These are phyloP conservation scores for Pholiota microspora DNA, from an alignment of 768 basidiomycete species.

Conservation along the genomic window DNA sequence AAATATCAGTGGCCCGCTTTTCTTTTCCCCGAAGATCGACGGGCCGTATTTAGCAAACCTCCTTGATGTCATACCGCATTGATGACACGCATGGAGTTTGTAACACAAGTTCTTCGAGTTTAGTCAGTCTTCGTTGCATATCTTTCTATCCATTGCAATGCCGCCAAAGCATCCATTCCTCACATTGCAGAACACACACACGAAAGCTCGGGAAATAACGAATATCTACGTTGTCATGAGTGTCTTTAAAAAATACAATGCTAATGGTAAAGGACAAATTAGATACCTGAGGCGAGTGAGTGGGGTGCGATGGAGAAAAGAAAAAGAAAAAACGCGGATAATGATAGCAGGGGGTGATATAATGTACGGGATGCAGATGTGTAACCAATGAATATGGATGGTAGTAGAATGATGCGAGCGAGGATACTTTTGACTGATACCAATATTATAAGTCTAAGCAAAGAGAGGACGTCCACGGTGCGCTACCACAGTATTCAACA, in stretches of 20 bases:
- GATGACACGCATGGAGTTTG: too few relatives aligned
- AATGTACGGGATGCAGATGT: constrained; percentile 6
- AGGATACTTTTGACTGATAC: constrained; percentile 30
- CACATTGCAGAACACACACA: background rate
- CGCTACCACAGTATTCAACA: constrained; percentile 7
- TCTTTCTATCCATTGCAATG: too few relatives aligned
- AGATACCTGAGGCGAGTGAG: constrained; percentile 10
- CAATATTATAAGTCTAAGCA: constrained; percentile 20
- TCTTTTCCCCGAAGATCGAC: background rate
- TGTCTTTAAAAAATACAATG: constrained; percentile 12
- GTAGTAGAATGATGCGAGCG: constrained; percentile 11
- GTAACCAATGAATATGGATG: constrained; percentile 19
- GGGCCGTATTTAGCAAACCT: background rate
- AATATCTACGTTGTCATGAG: background rate
- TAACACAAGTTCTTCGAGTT: too few relatives aligned
- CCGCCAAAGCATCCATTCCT: too few relatives aligned
- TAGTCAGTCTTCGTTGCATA: too few relatives aligned
- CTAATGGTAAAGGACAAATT: constrained; percentile 1
- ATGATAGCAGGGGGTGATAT: constrained; percentile 4
- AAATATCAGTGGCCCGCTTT: background rate
- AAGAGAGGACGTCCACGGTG: constrained; percentile 21
- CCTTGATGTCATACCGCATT: background rate
- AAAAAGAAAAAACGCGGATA: constrained; percentile 2
- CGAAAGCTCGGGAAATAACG: background rate
- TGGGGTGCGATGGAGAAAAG: constrained; percentile 8